Base-by-base conservation (phyloP, 2,329 filamentous ascomycete genomes). In the Alternaria triticimaculans region DNA sequence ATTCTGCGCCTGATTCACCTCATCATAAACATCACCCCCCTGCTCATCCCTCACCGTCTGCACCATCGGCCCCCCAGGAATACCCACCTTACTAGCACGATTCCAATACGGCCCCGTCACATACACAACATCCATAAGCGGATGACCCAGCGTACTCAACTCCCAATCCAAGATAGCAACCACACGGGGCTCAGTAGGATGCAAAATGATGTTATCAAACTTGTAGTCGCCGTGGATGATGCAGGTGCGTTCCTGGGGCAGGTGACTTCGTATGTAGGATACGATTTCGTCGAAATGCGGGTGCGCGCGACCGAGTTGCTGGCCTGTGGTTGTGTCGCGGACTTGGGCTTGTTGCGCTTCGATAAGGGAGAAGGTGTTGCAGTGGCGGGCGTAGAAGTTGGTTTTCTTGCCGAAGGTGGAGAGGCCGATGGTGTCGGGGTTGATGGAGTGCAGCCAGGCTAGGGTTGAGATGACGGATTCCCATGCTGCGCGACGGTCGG, bases 141-240 rank as follows among this genome's bases (percentile, higher is more conserved):
- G 95, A 78, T 99, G 95, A 11, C 95, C 95, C 59, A 97, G 89
- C 0, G 95, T 98, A 45, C 93, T 94, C 91, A 98, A 94, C 81
- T 98, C 95, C 95, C 95, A 98, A 82, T 98, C 96, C 8, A 98
- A 82, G 57, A 98, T 93, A 2, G 94, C 95, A 80, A 98, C 93
- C 14, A 98, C 94, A 50, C 90, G 85, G 6, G 94, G 89, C 79
- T 95, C 91, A 0, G 92, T 94, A 80, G 91, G 90, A 82, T 97
- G 93, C 78, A 96, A 96, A 20, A 84, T 81, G 6, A 85, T 65
- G 58, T 84, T 85, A 63, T 84, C 83, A 56, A 85, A 96, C 84
- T 98, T 98, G 84, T 94, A 98, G 80, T 98, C 95, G 12, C 95
- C 95, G 75, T 98, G 95, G 30, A 98, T 89, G 65, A 97, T 86